phyloP scores from a whole-genome alignment of 164 flowering plant genomes.

The Dillenia suffruticosa region DNA sequence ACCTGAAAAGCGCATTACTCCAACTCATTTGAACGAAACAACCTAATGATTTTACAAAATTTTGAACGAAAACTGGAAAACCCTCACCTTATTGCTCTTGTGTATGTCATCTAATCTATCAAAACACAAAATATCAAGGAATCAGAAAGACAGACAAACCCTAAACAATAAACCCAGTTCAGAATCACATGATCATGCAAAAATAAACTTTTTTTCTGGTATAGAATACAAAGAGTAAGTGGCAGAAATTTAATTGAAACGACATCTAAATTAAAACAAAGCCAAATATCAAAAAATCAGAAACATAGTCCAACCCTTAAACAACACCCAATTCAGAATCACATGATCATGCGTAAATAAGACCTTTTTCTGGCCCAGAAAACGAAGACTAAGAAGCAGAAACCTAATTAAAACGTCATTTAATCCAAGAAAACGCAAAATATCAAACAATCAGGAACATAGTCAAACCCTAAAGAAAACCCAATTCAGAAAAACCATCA shows the following conservation, averaged over 20 bases:
- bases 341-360: neutral
- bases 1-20: slow-evolving; percentile 20
- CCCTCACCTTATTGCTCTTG: slow-evolving; percentile 45
- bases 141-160: slow-evolving; percentile 6
- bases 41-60: neutral
- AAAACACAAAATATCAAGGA: slow-evolving; percentile 4
- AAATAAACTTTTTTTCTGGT: too few species aligned
- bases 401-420: too few species aligned
- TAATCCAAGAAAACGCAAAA: too few species aligned
- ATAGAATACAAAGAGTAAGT: too few species aligned
- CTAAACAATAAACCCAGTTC: neutral
- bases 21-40: neutral
- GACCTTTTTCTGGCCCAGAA: too few species aligned
- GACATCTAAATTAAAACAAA: too few species aligned
- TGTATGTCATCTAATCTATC: slow-evolving; percentile 48
- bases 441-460: too few species aligned
- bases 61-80: neutral
- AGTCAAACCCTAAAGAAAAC: neutral
- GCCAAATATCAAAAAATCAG: too few species aligned
- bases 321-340: neutral
- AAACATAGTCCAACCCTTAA: neutral
- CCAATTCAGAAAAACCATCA: neutral
- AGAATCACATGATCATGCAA: neutral
- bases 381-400: too few species aligned
- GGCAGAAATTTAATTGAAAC: too few species aligned